These are phyloP conservation scores for Naganishia sp. DNA, from an alignment of 1,284 basidiomycete species.

Conservation along the genomic window DNA sequence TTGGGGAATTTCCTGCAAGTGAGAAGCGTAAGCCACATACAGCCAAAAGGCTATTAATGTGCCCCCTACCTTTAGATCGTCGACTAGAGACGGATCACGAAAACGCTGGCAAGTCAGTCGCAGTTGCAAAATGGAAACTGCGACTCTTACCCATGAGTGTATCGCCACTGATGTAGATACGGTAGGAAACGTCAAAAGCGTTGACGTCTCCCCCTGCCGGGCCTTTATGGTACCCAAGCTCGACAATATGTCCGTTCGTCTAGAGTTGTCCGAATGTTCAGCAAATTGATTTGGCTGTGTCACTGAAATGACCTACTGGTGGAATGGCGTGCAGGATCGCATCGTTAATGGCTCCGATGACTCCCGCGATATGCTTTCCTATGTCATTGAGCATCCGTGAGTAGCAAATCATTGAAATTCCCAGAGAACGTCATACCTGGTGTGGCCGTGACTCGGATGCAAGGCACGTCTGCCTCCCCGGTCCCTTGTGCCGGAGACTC, in stretches of 20 bases:
- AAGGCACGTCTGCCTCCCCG: slow-evolving; percentile 1
- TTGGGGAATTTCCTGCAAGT: slow-evolving; percentile 37
- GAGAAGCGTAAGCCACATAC: not conserved
- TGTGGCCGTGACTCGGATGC: slow-evolving; percentile 36
- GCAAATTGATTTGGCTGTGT: not conserved
- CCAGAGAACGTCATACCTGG: slow-evolving; percentile 26
- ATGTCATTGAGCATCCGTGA: not conserved
- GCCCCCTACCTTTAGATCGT: slow-evolving; percentile 29
- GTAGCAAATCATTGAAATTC: not conserved
- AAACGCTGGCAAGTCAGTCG: not conserved
- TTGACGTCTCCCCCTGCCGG: slow-evolving; percentile 28
- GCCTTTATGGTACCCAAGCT: slow-evolving; percentile 32
- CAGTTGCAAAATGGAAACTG: not conserved
- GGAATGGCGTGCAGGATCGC: slow-evolving; percentile 39
- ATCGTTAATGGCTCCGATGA: slow-evolving; percentile 36
- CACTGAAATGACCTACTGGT: slow-evolving; percentile 24
- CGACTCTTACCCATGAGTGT: slow-evolving; percentile 36
- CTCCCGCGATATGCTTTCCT: slow-evolving; percentile 40
- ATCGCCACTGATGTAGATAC: slow-evolving; percentile 41
- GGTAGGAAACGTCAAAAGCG: slow-evolving; percentile 30
- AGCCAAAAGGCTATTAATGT: too few species aligned
- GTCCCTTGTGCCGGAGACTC: not conserved
- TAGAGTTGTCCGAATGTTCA: not conserved
- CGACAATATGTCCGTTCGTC: slow-evolving; percentile 38
- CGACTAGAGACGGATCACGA: slow-evolving; percentile 10